Conservation (phyloP, 2,329 filamentous ascomycete genomes). For the Chrysosporium queenslandicum region DNA sequence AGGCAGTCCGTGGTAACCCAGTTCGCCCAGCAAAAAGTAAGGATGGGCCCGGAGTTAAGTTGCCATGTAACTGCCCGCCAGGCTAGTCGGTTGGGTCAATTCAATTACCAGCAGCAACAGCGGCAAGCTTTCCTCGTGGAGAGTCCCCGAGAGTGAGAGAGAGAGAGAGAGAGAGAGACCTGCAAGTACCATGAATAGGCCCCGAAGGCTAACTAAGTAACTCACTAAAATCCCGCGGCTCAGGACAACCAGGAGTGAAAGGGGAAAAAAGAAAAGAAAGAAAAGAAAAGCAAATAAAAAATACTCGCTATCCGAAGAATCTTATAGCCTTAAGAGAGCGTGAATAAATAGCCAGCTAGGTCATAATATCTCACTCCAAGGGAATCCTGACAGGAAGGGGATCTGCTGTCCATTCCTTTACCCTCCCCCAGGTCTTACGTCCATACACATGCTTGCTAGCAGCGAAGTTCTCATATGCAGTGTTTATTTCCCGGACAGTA, state of each 20-base stretch:
- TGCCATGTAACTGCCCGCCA: neutral
- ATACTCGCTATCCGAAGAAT: constrained; percentile 11
- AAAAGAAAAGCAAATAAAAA: constrained; percentile 12
- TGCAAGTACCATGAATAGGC: no score
- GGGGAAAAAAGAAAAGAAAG: constrained; percentile 4
- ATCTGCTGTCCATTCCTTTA: no score
- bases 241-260: neutral
- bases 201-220: neutral
- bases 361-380: neutral
- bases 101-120: no score
- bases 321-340: neutral
- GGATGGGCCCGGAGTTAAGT: neutral
- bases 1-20: neutral
- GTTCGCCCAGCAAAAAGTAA: neutral
- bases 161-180: no score
- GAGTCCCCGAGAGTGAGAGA: no score
- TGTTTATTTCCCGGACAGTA: neutral
- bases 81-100: no score
- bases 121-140: no score
- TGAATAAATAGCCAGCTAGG: neutral
- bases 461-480: neutral
- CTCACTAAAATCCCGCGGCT: constrained; percentile 4
- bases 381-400: neutral
- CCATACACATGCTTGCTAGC: neutral
- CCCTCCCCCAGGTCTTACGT: no score